Base-by-base conservation (phyloP, 805 yeast genomes). In the Saccharomyces paradoxus region DNA sequence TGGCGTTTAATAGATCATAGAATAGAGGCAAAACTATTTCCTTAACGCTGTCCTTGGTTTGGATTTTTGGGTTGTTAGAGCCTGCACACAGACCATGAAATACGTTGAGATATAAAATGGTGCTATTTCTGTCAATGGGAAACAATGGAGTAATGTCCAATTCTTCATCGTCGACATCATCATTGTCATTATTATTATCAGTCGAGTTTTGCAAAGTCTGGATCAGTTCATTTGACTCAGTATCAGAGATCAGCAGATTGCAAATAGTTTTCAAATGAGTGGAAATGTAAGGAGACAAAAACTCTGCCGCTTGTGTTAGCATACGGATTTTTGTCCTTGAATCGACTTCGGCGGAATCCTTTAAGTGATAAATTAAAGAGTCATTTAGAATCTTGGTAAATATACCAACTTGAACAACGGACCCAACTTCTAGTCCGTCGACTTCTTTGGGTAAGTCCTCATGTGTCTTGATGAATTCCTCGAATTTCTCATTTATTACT, bases 401-500 rank as follows among this genome's bases (percentile, higher is more conserved):
- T 28, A 59, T 60, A 26, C 71, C 70, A 4, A 63, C 58, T 49
- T 55, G 62, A 26, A 65, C 56, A 7, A 63, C 52, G 4, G 63
- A 56, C 0, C 61, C 53, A 1, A 62, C 48, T 8, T 55, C 48
- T 2, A 67, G 22, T 1, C 56, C 62, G 14, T 57, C 58, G 8
- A 60, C 46, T 30, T 50, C 56, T 21, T 60, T 58, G 8, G 60
- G 55, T 2, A 58, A 48, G n/a, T 57, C 54, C 0, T 55, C 51
- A 54, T 58, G 59, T n/a, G 58, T 56, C 14, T 77, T 81, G 24
- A 69, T 32, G 14, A 69, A 66, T 3, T 74, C 78, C 6, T 66
- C 62, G 6, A 71, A 64, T 22, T 67, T 64, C 17, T 78, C 80
- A 6, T 61, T 61, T 53, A 78, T 80, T 26, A 77, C 75, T 7